Percentiles rank a stretch among this genome's conserved stretches.
These are phyloP conservation scores for Tulasnella calospora DNA, from an alignment of 768 basidiomycete genomes.

Conservation along the genomic window DNA sequence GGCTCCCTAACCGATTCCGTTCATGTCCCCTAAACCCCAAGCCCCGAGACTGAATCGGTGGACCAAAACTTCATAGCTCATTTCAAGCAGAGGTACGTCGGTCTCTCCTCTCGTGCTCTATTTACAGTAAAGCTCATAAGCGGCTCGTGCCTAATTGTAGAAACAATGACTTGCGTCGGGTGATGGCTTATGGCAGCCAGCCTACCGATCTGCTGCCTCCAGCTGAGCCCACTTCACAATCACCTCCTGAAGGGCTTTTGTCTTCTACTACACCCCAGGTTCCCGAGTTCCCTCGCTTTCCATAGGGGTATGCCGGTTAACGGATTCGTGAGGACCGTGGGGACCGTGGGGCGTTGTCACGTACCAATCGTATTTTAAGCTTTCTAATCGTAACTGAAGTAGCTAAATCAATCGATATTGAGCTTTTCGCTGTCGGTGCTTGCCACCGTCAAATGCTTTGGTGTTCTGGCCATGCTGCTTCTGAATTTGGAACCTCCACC, in stretches of 20 bases:
- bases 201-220: not conserved
- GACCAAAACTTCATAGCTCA: slow-evolving; percentile 11
- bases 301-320: not conserved
- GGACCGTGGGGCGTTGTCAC: not conserved
- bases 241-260: not conserved
- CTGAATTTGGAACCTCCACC: not conserved
- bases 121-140: not conserved
- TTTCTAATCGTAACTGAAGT: not conserved
- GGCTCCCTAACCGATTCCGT: not conserved
- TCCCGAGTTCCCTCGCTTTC: slow-evolving; percentile 1
- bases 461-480: not conserved
- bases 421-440: not conserved
- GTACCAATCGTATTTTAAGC: not conserved
- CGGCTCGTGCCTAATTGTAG: not conserved
- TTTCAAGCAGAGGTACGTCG: slow-evolving; percentile 11
- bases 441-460: not conserved
- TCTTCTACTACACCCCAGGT: not conserved
- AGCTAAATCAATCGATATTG: not conserved
- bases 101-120: not conserved
- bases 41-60: not conserved
- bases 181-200: not conserved
- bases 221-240: not conserved
- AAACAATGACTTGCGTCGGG: slow-evolving; percentile 4
- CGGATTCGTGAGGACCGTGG: not conserved
- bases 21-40: not conserved